Percentiles rank a stretch among this genome's conserved stretches.
These are phyloP conservation scores for Xylaria sp. DNA, from an alignment of 2,329 filamentous ascomycete species.

Conservation along the genomic window DNA sequence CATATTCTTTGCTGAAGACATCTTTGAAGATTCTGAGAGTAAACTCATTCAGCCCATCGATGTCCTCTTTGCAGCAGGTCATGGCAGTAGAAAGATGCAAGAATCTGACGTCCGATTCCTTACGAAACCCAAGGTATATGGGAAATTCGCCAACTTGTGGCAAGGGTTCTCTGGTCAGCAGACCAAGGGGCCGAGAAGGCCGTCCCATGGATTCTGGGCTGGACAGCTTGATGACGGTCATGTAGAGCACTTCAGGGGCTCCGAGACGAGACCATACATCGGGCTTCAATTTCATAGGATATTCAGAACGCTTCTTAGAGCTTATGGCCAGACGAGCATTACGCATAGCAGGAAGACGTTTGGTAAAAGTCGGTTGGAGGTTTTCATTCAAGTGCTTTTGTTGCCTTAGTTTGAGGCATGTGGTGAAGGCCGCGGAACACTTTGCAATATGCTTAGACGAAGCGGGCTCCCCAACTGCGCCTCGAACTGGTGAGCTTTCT, in stretches of 20 bases:
- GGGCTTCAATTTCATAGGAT: constrained; percentile 76
- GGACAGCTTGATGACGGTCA: constrained; percentile 56
- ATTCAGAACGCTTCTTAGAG: constrained; percentile 66
- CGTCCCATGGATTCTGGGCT: constrained; percentile 52
- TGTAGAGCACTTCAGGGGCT: constrained; percentile 50
- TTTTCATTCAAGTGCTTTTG: constrained; percentile 65
- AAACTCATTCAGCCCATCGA: constrained; percentile 61
- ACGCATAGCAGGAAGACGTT: constrained; percentile 71
- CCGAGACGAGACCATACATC: constrained; percentile 58
- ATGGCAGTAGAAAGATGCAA: constrained; percentile 42
- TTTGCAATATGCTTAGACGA: constrained; percentile 73
- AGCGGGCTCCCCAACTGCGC: constrained; percentile 57
- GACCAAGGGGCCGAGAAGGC: constrained; percentile 56
- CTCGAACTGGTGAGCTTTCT: constrained; percentile 63
- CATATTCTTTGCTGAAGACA: constrained; percentile 83
- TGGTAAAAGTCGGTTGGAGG: constrained; percentile 67
- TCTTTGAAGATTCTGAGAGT: constrained; percentile 74
- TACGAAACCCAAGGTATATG: constrained; percentile 64
- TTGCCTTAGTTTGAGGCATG: constrained; percentile 64
- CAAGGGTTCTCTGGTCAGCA: constrained; percentile 64
- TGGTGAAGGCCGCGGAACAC: constrained; percentile 81
- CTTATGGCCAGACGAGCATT: constrained; percentile 81
- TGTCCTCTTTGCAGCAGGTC: constrained; percentile 35
- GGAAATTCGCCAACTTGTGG: constrained; percentile 63
- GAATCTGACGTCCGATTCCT: constrained; percentile 53